These are phyloP conservation scores for Colletotrichum sansevieriae DNA, from an alignment of 2,329 filamentous ascomycete species.

Conservation along the genomic window DNA sequence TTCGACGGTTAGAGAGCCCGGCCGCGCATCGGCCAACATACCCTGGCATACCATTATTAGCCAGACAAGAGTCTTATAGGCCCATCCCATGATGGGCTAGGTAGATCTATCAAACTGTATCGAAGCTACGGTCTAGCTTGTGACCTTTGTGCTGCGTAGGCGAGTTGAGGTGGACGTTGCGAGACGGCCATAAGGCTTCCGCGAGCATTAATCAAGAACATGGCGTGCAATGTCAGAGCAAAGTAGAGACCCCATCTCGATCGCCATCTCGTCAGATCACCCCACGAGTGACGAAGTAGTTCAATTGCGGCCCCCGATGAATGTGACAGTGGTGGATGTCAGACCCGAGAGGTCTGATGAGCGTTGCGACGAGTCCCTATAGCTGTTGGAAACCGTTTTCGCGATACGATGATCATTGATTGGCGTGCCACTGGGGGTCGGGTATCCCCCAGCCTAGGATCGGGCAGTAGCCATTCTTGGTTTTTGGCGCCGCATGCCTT, in stretches of 20 bases:
- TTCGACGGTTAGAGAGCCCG: not conserved
- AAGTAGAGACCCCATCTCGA: conserved; percentile 16
- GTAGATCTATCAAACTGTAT: conserved; percentile 37
- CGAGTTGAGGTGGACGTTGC: conserved; percentile 19
- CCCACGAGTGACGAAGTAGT: conserved; percentile 7
- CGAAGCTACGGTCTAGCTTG: conserved; percentile 20
- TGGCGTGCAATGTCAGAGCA: not conserved
- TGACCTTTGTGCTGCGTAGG: conserved; percentile 21
- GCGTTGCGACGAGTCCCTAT: conserved; percentile 10
- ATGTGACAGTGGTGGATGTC: conserved; percentile 32
- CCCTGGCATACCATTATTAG: conserved; percentile 18
- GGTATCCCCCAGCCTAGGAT: not conserved
- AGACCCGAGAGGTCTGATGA: not conserved
- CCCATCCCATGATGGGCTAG: conserved; percentile 34
- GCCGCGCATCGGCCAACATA: conserved; percentile 20
- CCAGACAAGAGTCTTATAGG: conserved; percentile 6
- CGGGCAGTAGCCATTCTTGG: conserved; percentile 17
- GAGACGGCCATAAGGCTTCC: conserved; percentile 23
- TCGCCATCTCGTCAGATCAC: not conserved
- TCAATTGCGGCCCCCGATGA: conserved; percentile 26
- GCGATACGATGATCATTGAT: not conserved
- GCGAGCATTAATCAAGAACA: conserved; percentile 19
- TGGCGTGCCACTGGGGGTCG: conserved; percentile 2
- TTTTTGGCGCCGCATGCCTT: conserved; percentile 4
- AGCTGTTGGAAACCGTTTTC: conserved; percentile 16